Evolutionary conservation across 1,284 basidiomycete species (phyloP).

Genomic region (Cryptococcus sp.): DNA sequence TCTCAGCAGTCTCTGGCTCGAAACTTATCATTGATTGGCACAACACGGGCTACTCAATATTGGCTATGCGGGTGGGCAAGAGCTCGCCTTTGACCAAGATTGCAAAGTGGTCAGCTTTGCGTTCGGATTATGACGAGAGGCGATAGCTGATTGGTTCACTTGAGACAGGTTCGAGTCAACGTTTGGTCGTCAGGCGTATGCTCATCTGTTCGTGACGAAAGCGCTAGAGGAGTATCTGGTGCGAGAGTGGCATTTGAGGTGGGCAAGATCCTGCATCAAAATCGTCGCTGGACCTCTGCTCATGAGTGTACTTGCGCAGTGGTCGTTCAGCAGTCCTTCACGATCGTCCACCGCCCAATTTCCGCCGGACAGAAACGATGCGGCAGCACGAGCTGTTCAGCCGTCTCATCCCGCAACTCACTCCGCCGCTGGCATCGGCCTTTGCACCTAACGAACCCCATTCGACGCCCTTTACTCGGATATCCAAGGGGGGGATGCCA

Average conservation of each 20-base stretch:
- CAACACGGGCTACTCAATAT: constrained; percentile 92
- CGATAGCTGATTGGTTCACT: neutral
- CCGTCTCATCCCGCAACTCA: constrained; percentile 53
- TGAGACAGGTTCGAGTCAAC: constrained; percentile 70
- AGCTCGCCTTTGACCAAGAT: constrained; percentile 70
- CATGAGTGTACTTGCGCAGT: constrained; percentile 54
- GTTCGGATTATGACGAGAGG: neutral
- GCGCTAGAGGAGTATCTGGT: constrained; percentile 77
- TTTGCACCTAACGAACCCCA: constrained; percentile 40
- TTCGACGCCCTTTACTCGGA: constrained; percentile 33
- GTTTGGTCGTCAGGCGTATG: constrained; percentile 78
- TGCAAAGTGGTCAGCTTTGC: constrained; percentile 64
- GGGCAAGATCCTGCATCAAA: constrained; percentile 32
- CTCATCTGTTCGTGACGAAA: constrained; percentile 90
- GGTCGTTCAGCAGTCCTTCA: constrained; percentile 76
- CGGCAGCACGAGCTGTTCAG: constrained; percentile 74
- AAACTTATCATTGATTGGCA: constrained; percentile 99
- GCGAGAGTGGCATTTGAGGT: constrained; percentile 76
- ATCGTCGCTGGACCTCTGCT: neutral
- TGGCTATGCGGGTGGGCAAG: constrained; percentile 75
- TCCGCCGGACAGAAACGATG: constrained; percentile 66
- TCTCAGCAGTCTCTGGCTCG: constrained; percentile 66
- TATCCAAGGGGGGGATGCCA: constrained; percentile 26
- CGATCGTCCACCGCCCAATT: constrained; percentile 81
- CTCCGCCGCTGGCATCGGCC: constrained; percentile 39